Evolutionary conservation across 2,329 filamentous ascomycete genomes (phyloP).

Genomic region (Colletotrichum cereale): DNA sequence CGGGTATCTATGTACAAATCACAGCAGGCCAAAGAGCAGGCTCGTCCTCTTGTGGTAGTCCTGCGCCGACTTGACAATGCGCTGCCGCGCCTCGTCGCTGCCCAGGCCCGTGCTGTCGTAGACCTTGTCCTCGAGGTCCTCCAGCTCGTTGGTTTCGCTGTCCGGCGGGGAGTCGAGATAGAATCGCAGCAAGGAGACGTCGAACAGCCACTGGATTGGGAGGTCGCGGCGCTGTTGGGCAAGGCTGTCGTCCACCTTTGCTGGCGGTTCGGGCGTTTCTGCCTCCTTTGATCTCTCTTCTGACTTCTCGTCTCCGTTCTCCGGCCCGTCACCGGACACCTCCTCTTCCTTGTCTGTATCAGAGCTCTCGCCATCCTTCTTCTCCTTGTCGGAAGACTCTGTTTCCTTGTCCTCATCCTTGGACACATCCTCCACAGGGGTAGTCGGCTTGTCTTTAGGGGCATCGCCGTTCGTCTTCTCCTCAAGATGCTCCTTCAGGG

Average conservation of each 20-base stretch:
- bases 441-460: conserved; percentile 31
- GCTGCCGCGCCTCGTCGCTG: conserved; percentile 59
- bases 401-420: conserved; percentile 30
- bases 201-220: conserved; percentile 72
- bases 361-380: conserved; percentile 30
- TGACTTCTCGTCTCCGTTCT: conserved; percentile 28
- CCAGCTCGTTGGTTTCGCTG: conserved; percentile 49
- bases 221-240: conserved; percentile 58
- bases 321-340: not conserved
- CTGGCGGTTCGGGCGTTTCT: conserved; percentile 27
- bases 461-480: conserved; percentile 28
- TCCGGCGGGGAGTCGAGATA: conserved; percentile 54
- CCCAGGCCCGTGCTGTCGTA: conserved; percentile 62
- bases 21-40: conserved; percentile 83
- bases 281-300: conserved; percentile 23
- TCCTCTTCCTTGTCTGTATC: conserved; percentile 35
- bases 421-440: conserved; percentile 37
- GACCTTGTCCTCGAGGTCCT: conserved; percentile 61
- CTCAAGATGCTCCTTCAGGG: conserved; percentile 50
- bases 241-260: conserved; percentile 33
- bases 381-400: conserved; percentile 32
- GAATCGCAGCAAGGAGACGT: conserved; percentile 64
- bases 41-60: conserved; percentile 89
- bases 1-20: conserved; percentile 44
- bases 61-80: conserved; percentile 72